Conservation (phyloP, 2,329 filamentous ascomycete genomes). For the Arthrobotrys conoides region DNA sequence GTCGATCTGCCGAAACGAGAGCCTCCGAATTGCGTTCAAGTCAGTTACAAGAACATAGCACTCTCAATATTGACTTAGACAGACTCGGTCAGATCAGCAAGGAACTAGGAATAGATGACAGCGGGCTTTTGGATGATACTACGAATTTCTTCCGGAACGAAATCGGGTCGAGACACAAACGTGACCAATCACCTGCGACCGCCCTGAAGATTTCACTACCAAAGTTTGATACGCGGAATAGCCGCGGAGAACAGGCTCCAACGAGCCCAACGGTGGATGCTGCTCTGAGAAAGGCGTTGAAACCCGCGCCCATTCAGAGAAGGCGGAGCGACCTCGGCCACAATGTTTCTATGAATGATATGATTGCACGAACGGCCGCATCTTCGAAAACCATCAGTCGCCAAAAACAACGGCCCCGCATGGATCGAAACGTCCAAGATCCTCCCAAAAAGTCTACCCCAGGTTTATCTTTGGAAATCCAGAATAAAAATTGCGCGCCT, state of each 20-base stretch:
- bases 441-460: neutral
- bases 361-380: conserved; percentile 35
- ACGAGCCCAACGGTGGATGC: conserved; percentile 49
- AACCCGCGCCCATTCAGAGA: neutral
- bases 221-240: conserved; percentile 28
- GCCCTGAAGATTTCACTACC: conserved; percentile 53
- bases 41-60: neutral
- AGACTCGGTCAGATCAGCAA: conserved; percentile 37
- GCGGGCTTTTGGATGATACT: conserved; percentile 22
- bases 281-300: conserved; percentile 45
- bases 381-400: conserved; percentile 3
- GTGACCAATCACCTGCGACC: conserved; percentile 47
- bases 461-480: neutral
- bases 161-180: neutral
- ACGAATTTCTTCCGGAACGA: conserved; percentile 37
- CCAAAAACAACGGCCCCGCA: neutral
- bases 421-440: neutral
- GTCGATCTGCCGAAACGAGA: conserved; percentile 1
- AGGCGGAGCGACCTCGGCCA: conserved; percentile 40
- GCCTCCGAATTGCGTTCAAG: neutral
- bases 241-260: neutral
- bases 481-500: neutral
- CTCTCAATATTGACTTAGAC: conserved; percentile 30
- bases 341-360: conserved; percentile 40
- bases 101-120: conserved; percentile 12